Evolutionary conservation across 2,329 filamentous ascomycete species (phyloP).

Genomic region (Ceratocystiopsis sp.): DNA sequence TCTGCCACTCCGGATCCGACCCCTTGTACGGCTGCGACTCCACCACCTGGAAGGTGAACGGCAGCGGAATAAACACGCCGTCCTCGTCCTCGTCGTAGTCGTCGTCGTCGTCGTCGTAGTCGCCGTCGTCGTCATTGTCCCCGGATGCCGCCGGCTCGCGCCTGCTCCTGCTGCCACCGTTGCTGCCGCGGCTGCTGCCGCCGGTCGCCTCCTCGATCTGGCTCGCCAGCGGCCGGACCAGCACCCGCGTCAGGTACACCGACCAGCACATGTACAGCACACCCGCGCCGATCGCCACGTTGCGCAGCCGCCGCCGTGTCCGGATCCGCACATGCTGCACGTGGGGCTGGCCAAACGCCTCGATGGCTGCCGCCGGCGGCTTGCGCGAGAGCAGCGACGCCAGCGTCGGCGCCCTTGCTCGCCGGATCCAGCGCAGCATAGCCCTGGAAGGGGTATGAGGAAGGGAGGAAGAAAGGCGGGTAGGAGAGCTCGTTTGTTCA

Average conservation of each 20-base stretch:
- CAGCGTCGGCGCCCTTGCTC: slow-evolving; percentile 1
- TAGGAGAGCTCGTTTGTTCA: too few relatives aligned
- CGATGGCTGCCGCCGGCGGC: neutral
- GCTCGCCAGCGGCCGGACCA: slow-evolving; percentile 23
- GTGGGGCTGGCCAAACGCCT: too few relatives aligned
- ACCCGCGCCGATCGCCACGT: slow-evolving; percentile 7
- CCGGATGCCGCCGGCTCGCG: too few relatives aligned
- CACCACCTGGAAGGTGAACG: slow-evolving; percentile 35
- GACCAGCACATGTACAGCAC: slow-evolving; percentile 9
- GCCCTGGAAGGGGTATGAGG: neutral
- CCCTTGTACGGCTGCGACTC: slow-evolving; percentile 33
- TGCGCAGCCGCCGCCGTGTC: slow-evolving; percentile 6
- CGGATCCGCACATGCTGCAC: slow-evolving; percentile 8
- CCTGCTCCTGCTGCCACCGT: slow-evolving; percentile 18
- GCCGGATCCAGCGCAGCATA: slow-evolving; percentile 3
- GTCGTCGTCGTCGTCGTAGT: slow-evolving; percentile 3
- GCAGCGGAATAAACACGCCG: slow-evolving; percentile 41
- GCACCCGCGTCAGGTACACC: slow-evolving; percentile 23
- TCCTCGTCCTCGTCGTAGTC: slow-evolving; percentile 1
- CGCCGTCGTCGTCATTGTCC: too few relatives aligned
- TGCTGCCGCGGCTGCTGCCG: slow-evolving; percentile 19
- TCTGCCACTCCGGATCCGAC: slow-evolving; percentile 45
- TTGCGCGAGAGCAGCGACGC: neutral
- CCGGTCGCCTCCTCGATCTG: slow-evolving; percentile 10
- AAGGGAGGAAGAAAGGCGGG: too few relatives aligned